Percentiles rank a stretch among this genome's conserved stretches.
Evolutionary conservation across 2,329 filamentous ascomycete genomes (phyloP).

Genomic region (Ophiostoma himal-ulmi): DNA sequence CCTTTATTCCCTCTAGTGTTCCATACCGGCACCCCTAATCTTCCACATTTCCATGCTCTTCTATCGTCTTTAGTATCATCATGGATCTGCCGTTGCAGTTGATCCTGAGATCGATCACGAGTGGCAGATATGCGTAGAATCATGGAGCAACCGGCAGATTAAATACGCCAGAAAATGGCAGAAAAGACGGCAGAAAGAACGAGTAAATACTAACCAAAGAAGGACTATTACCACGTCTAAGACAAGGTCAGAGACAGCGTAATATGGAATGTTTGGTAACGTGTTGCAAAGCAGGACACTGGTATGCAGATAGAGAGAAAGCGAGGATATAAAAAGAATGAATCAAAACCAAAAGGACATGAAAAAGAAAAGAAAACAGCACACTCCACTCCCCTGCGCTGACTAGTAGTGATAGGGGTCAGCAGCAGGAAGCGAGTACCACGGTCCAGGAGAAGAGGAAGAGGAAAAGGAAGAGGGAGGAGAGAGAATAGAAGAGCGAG

Average conservation of each 20-base stretch:
- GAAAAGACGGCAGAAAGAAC: background rate
- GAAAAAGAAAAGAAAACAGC: background rate
- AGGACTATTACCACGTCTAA: background rate
- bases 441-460: background rate
- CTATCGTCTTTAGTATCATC: background rate
- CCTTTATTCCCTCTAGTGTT: background rate
- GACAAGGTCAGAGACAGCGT: background rate
- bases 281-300: background rate
- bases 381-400: background rate
- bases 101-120: background rate
- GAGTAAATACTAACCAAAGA: background rate
- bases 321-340: background rate
- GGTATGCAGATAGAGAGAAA: background rate
- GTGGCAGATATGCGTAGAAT: background rate
- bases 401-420: background rate
- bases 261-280: background rate
- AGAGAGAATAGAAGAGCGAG: too few species aligned
- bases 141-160: too few species aligned
- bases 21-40: background rate
- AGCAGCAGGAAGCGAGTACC: background rate
- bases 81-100: slow-evolving; percentile 8
- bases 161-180: background rate
- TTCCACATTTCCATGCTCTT: background rate
- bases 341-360: background rate
- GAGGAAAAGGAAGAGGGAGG: too few species aligned